Base-by-base conservation (phyloP, 371 early-diverging fungal genomes). In the Dinochytrium kinnereticum region DNA sequence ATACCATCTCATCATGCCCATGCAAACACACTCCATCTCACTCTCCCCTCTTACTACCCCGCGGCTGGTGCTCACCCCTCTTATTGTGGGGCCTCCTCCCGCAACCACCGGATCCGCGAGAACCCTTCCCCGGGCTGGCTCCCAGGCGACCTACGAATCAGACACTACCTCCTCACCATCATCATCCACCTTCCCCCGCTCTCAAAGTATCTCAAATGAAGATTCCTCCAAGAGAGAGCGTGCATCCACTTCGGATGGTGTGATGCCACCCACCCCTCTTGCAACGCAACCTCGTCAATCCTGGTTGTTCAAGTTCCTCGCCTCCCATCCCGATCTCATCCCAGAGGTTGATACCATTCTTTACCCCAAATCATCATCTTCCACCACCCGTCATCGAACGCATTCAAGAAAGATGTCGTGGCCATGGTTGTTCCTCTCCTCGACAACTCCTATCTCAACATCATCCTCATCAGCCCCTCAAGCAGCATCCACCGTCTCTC, bases 31-130 rank as follows among this genome's bases (percentile, higher is more conserved):
- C 26, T 53, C 55, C 55, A 53, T 53, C 55, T 53, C 55, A 26
- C 34, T 61, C 10, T 13, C 34, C 7, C 61, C 61, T 26, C 31
- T 61, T 36, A 37, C 34, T 7, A 61, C 61, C 5, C 61, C 61
- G 2, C 61, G 61, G 13, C 61, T 61, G 34, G 36, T 34, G 15
- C 36, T 61, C 34, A 61, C 61, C 2, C 61, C 61, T 2, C 3
- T 61, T 36, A 61, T 61, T 24, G 61, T 61, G 13, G 37, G 37
- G 21, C 57, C 57, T 33, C 61, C 61, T 33, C 36, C 37, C 61
- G 17, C 61, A 5, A 3, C 61, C 3, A 7, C 36, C 61, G 61
- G 34, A 31, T 61, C 34, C 3, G 61, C 36, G 34, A 26, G 5
- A 61, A 34, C 30, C 55, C 5, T 53, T 53, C 26, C 55, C 55